These are phyloP conservation scores for Stygiomarasmius scandens DNA, from an alignment of 1,284 basidiomycete genomes.

Conservation along the genomic window DNA sequence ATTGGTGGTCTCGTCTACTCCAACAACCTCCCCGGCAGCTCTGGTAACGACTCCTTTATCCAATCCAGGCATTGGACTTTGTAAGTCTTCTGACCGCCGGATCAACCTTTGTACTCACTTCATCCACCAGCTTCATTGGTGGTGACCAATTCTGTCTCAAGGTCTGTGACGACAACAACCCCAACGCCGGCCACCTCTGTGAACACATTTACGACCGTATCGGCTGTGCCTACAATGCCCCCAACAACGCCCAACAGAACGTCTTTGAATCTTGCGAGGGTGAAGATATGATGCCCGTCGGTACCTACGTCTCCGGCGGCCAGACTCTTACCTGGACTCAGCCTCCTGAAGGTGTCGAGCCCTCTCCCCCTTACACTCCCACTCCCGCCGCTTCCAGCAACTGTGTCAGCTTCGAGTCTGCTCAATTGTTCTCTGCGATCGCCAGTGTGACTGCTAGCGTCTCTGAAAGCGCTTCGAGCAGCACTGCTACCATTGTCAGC, in stretches of 20 bases:
- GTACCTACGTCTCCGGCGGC: slow-evolving; percentile 53
- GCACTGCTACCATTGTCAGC: too few species aligned
- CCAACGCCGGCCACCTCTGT: slow-evolving; percentile 55
- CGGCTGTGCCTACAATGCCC: slow-evolving; percentile 71
- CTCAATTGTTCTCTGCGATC: slow-evolving; percentile 49
- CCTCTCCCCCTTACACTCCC: slow-evolving; percentile 63
- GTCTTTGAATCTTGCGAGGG: slow-evolving; percentile 64
- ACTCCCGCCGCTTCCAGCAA: slow-evolving; percentile 61
- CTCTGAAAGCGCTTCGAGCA: slow-evolving; percentile 14
- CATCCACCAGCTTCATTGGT: slow-evolving; percentile 59
- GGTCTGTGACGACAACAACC: slow-evolving; percentile 58
- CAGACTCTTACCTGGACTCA: slow-evolving; percentile 52
- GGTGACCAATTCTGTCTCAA: slow-evolving; percentile 54
- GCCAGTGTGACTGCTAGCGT: slow-evolving; percentile 23
- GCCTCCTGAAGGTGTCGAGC: slow-evolving; percentile 60
- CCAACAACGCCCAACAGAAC: slow-evolving; percentile 58
- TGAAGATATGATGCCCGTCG: slow-evolving; percentile 63
- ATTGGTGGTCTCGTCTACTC: slow-evolving; percentile 67
- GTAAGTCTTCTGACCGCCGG: slow-evolving; percentile 43
- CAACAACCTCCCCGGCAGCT: slow-evolving; percentile 47
- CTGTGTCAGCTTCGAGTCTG: slow-evolving; percentile 60
- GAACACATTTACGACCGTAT: slow-evolving; percentile 68
- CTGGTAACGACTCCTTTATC: slow-evolving; percentile 38
- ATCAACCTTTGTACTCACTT: slow-evolving; percentile 40
- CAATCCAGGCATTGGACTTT: slow-evolving; percentile 66